Percentiles rank a stretch among this genome's conserved stretches.
phyloP scores from a whole-genome alignment of 352 stramenopile species.

The Phytophthora tentaculata region DNA sequence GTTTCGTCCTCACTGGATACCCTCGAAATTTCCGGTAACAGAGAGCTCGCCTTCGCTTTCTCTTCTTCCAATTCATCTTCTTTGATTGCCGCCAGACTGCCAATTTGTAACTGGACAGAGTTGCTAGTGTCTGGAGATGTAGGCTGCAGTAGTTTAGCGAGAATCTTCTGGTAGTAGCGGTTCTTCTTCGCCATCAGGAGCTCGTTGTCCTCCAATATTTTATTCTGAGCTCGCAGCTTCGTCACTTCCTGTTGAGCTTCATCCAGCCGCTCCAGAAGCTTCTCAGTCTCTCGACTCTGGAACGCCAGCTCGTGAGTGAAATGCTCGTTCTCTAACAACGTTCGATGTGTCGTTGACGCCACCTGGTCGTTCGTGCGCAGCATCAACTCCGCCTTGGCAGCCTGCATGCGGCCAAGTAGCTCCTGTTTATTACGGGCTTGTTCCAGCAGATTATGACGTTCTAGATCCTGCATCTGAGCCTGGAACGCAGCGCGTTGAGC shows the following conservation, averaged over 20 bases:
- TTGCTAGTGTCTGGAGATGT: not conserved
- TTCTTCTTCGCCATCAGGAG: slow-evolving; percentile 67
- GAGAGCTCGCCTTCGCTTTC: not conserved
- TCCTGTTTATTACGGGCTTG: slow-evolving; percentile 77
- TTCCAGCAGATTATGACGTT: slow-evolving; percentile 68
- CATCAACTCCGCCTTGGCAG: slow-evolving; percentile 63
- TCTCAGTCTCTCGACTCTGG: slow-evolving; percentile 77
- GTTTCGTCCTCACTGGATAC: slow-evolving; percentile 7
- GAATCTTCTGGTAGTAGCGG: slow-evolving; percentile 74
- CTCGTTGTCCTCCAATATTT: slow-evolving; percentile 61
- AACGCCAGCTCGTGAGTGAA: slow-evolving; percentile 75
- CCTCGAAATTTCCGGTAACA: slow-evolving; percentile 1
- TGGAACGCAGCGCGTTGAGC: slow-evolving; percentile 33
- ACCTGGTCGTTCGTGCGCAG: slow-evolving; percentile 70
- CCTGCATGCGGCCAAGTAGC: slow-evolving; percentile 57
- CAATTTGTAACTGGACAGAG: slow-evolving; percentile 18
- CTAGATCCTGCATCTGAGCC: slow-evolving; percentile 50
- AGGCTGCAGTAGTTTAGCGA: slow-evolving; percentile 54
- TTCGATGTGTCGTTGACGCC: slow-evolving; percentile 74
- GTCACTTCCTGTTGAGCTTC: slow-evolving; percentile 54
- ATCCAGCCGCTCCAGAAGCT: slow-evolving; percentile 54
- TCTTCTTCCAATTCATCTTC: slow-evolving; percentile 29
- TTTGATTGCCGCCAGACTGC: not conserved
- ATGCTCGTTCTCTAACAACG: slow-evolving; percentile 84
- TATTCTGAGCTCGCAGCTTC: slow-evolving; percentile 52